These are phyloP conservation scores for Calonectria pseudoturangicola DNA, from an alignment of 2,329 filamentous ascomycete genomes.

Conservation along the genomic window DNA sequence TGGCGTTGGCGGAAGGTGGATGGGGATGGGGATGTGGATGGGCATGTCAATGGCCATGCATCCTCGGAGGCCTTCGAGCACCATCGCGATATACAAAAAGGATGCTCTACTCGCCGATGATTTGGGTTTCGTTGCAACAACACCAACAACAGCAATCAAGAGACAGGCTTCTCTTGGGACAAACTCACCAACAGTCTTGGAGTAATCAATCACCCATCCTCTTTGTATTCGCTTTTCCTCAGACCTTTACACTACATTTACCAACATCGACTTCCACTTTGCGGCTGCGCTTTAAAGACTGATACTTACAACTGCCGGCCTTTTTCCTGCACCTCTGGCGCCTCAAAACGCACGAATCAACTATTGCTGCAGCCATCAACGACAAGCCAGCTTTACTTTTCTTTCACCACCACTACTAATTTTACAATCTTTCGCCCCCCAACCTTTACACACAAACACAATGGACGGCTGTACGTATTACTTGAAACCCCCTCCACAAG, in stretches of 20 bases:
- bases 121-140: conserved; percentile 36
- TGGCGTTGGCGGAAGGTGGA: conserved; percentile 37
- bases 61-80: conserved; percentile 53
- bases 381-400: conserved; percentile 8
- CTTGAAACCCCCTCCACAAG: conserved; percentile 30
- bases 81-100: conserved; percentile 57
- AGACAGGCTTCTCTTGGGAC: conserved; percentile 52
- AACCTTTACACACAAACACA: conserved; percentile 30
- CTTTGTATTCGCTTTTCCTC: neutral
- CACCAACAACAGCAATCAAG: conserved; percentile 44
- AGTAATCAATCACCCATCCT: conserved; percentile 14
- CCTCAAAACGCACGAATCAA: conserved; percentile 8
- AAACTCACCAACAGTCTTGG: conserved; percentile 23
- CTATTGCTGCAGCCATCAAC: conserved; percentile 27
- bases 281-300: conserved; percentile 18
- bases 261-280: conserved; percentile 12
- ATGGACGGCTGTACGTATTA: conserved; percentile 56
- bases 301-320: conserved; percentile 26
- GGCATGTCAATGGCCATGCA: conserved; percentile 25
- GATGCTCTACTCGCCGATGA: conserved; percentile 48
- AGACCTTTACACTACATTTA: neutral
- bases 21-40: conserved; percentile 48
- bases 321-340: conserved; percentile 12
- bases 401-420: conserved; percentile 28
- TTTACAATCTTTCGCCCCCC: conserved; percentile 28